These are phyloP conservation scores for Apiospora malaysiana DNA, from an alignment of 2,329 filamentous ascomycete species.

Conservation along the genomic window DNA sequence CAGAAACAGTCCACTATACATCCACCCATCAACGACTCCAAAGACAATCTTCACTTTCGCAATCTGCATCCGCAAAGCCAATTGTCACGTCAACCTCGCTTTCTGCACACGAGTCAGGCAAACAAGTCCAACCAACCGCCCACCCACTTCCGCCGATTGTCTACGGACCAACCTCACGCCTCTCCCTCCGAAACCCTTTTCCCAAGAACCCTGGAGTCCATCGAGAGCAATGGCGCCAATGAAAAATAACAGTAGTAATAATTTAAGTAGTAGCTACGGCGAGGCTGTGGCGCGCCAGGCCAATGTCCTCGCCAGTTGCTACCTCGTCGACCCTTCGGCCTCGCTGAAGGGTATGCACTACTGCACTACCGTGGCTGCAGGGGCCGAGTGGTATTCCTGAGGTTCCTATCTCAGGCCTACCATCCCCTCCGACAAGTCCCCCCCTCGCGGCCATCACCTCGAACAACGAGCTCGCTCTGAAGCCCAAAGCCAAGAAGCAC, in stretches of 20 bases:
- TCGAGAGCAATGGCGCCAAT: constrained; percentile 66
- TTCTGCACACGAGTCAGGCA: constrained; percentile 2
- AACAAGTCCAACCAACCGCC: not conserved
- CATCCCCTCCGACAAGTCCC: constrained; percentile 87
- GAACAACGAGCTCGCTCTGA: constrained; percentile 70
- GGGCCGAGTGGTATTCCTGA: constrained; percentile 95
- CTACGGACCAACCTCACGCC: not conserved
- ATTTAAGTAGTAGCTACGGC: constrained; percentile 81
- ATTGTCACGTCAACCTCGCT: not conserved
- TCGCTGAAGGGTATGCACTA: constrained; percentile 87
- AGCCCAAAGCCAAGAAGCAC: constrained; percentile 59
- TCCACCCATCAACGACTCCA: not conserved
- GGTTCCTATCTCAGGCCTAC: constrained; percentile 83
- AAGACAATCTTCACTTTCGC: not conserved
- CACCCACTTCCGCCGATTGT: not conserved
- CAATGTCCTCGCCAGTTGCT: constrained; percentile 90
- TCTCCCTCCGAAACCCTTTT: not conserved
- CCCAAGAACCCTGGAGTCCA: constrained; percentile 23
- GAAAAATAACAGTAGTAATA: constrained; percentile 71
- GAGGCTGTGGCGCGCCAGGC: constrained; percentile 67
- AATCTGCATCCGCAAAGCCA: constrained; percentile 2
- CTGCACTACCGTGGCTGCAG: constrained; percentile 89
- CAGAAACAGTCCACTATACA: not conserved
- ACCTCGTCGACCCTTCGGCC: constrained; percentile 77
- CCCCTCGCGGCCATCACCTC: constrained; percentile 78